phyloP scores from a whole-genome alignment of 2,329 filamentous ascomycete species.

The Amauroascus niger region DNA sequence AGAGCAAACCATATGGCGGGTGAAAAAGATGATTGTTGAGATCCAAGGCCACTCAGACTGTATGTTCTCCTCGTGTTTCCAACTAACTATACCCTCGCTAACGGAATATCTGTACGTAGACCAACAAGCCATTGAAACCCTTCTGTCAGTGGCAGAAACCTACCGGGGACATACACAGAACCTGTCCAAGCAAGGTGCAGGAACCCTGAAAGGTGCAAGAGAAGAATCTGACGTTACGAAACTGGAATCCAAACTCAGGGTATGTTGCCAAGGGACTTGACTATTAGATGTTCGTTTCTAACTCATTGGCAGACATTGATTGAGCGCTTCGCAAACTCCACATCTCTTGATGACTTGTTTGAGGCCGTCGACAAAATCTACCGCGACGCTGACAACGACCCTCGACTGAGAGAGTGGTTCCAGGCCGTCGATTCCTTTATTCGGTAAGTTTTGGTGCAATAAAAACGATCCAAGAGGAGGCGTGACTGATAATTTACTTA shows the following conservation, averaged over 20 bases:
- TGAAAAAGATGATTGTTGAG: slow-evolving; percentile 98
- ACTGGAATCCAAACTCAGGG: slow-evolving; percentile 71
- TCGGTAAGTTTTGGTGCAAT: slow-evolving; percentile 33
- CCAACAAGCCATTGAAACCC: slow-evolving; percentile 77
- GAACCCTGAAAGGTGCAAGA: slow-evolving; percentile 64
- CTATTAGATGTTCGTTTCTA: slow-evolving; percentile 38
- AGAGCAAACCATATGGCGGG: slow-evolving; percentile 79
- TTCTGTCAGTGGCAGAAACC: slow-evolving; percentile 72
- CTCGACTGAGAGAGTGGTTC: slow-evolving; percentile 86
- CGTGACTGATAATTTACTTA: slow-evolving; percentile 12
- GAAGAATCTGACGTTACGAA: slow-evolving; percentile 51
- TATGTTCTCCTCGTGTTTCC: slow-evolving; percentile 32
- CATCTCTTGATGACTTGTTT: slow-evolving; percentile 77
- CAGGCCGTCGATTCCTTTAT: slow-evolving; percentile 65
- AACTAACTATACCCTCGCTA: background rate
- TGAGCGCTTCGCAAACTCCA: slow-evolving; percentile 92
- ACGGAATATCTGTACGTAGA: slow-evolving; percentile 39
- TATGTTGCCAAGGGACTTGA: slow-evolving; percentile 39
- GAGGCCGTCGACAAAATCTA: slow-evolving; percentile 79
- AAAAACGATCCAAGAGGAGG: background rate
- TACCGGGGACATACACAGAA: slow-evolving; percentile 67
- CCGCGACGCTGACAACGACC: slow-evolving; percentile 72
- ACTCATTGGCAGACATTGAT: slow-evolving; percentile 59
- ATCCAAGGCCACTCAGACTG: slow-evolving; percentile 91
- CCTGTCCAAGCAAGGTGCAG: slow-evolving; percentile 54